phyloP scores from a whole-genome alignment of 768 basidiomycete genomes.

The Fomitopsis serialis region DNA sequence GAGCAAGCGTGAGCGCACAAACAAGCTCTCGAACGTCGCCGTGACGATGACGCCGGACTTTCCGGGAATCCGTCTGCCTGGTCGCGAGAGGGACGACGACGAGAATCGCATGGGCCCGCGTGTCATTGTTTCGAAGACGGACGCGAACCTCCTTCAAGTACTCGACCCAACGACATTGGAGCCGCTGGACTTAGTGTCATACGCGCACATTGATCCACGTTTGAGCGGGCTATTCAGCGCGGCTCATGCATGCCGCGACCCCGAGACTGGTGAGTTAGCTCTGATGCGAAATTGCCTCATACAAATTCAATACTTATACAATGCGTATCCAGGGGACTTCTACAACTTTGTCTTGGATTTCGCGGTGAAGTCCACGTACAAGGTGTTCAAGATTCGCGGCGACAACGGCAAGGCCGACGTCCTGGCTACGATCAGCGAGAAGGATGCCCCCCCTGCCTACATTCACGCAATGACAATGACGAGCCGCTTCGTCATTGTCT shows the following conservation, averaged over 20 bases:
- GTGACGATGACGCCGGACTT: slow-evolving; percentile 20
- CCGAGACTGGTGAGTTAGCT: slow-evolving; percentile 15
- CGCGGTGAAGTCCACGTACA: slow-evolving; percentile 25
- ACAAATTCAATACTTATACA: not conserved
- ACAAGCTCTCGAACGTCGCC: slow-evolving; percentile 5
- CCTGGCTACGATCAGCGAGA: slow-evolving; percentile 25
- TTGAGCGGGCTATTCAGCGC: slow-evolving; percentile 29
- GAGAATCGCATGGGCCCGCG: slow-evolving; percentile 6
- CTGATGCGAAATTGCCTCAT: too few species aligned
- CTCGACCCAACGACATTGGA: slow-evolving; percentile 34
- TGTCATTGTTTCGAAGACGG: slow-evolving; percentile 29
- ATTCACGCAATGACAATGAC: slow-evolving; percentile 34
- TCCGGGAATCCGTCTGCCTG: slow-evolving; percentile 10
- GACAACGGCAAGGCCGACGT: slow-evolving; percentile 23
- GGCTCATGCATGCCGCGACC: slow-evolving; percentile 34
- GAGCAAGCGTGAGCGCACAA: not conserved
- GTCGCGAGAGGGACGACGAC: not conserved
- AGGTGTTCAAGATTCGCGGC: slow-evolving; percentile 27
- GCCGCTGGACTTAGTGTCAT: slow-evolving; percentile 28
- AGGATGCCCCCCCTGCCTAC: slow-evolving; percentile 34
- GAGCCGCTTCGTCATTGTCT: slow-evolving; percentile 30
- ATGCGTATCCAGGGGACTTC: slow-evolving; percentile 22
- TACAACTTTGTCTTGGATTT: slow-evolving; percentile 31
- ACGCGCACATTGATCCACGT: slow-evolving; percentile 25
- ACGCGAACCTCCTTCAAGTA: slow-evolving; percentile 22